Base-by-base conservation (phyloP, 805 yeast species). In the Sporopachydermia quercuum region DNA sequence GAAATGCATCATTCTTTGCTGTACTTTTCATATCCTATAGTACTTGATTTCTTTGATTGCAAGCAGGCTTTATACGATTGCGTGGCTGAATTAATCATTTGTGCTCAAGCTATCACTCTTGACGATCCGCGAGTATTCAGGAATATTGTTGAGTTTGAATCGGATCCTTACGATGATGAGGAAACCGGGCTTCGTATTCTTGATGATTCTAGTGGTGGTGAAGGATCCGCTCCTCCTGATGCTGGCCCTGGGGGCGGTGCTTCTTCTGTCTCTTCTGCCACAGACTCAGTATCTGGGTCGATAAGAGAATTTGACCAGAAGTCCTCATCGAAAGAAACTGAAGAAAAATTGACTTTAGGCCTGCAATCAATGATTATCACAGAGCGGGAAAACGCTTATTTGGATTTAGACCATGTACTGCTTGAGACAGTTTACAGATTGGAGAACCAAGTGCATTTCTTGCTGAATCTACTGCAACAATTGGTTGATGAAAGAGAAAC, bases 41-140 rank as follows among this genome's bases (percentile, higher is more conserved):
- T 76, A 3, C 62, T 78, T n/a, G 93, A 82, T 39, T 85, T 81
- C 52, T 71, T 77, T 50, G 79, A 78, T 45, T 60, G 70, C 37
- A 86, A 85, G 49, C 95, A 85, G 53, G 66, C 70, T 5, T 54
- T 82, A 17, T 87, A 84, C 54, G 74, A 78, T 46, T 53, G 67
- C 3, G 61, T 77, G 19, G 61, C 75, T 3, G 67, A 68, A 18
- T 63, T 80, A 4, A 63, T 83, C 6, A 69, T 82, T 68, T 73
- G 76, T 37, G 67, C 81, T 0, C 94, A 83, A 52, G 64, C 74
- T 8, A 57, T 82, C 6, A 78, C 91, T 0, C 56, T 81, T 6
- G 72, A 68, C 18, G 93, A 82, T 51, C 85, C 91, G 1, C 85
- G 79, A 43, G 78, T 76, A 2, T 82, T 82, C 56, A 65, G 66